Evolutionary conservation across 1,284 basidiomycete species (phyloP), one percentile per base, ranked within the genome.

Genomic region (Papiliotrema laurentii): DNA sequence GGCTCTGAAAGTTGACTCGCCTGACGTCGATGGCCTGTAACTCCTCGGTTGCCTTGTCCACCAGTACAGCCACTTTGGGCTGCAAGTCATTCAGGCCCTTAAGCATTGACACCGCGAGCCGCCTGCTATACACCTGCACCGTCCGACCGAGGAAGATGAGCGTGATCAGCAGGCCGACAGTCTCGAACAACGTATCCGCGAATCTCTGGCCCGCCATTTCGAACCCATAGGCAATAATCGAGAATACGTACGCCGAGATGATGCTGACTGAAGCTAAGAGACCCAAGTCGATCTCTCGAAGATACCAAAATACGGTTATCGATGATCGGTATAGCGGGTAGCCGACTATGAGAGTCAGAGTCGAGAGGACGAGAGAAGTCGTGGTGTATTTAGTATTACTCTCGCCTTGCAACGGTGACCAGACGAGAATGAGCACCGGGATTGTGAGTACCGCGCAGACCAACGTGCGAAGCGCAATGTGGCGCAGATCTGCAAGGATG

Each of bases 141-240:
- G 75, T 61, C 27, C 75, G 72, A 1, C 77, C 77, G 44, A 78
- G 57, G 61, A 73, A 71, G 56, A 79, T 77, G 42, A 79, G 66
- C 0, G 76, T 76, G 50, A 79, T 66, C 26, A 79, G 70, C 13
- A 79, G 68, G 5, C 77, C 70, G 36, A 71, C 71, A 4, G 78
- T 79, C 59, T 79, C 78, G 59, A 79, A 79, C 63, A 78, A 78
- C 9, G 72, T 70, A n/a, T 64, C 68, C 3, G 68, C 61, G 42
- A 75, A 68, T 7, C 69, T 65, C 6, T 58, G 60, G 1, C 72
- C 76, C 0, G 68, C 58, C 45, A 70, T 70, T 39, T 71, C 58
- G 56, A 68, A 74, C 4, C 63, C 73, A 56, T 74, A 78, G 0
- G 75, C 73, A 27, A 78, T 69, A 24, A 75, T 58, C 5, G 78